Conservation (phyloP, 768 basidiomycete species). For the Mycena vulgaris region DNA sequence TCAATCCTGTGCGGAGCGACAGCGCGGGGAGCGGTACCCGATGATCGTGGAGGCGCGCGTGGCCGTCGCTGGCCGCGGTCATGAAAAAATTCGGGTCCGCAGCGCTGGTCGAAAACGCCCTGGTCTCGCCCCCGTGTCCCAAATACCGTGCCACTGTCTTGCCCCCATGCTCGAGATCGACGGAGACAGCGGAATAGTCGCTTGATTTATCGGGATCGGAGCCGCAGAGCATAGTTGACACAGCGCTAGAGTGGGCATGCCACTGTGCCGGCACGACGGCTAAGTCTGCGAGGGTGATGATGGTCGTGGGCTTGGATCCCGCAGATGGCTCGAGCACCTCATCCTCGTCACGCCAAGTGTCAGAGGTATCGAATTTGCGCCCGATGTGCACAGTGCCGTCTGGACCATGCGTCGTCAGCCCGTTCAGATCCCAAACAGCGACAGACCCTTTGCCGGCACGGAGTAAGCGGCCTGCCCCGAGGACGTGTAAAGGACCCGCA, state of each 20-base stretch:
- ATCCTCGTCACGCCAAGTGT: slow-evolving; percentile 12
- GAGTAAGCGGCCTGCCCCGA: slow-evolving; percentile 45
- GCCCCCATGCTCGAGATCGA: slow-evolving; percentile 55
- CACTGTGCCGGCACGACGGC: slow-evolving; percentile 39
- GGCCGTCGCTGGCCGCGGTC: slow-evolving; percentile 55
- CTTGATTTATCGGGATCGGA: slow-evolving; percentile 5
- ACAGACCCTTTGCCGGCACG: slow-evolving; percentile 53
- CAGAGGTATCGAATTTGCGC: neutral
- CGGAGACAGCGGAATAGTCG: slow-evolving; percentile 40
- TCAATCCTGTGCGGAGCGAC: no score
- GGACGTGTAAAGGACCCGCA: slow-evolving; percentile 50
- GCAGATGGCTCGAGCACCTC: slow-evolving; percentile 47
- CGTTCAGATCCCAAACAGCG: slow-evolving; percentile 55
- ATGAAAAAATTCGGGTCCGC: slow-evolving; percentile 55
- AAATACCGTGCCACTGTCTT: slow-evolving; percentile 50
- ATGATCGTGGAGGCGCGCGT: slow-evolving; percentile 56
- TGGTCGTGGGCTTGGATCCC: slow-evolving; percentile 38
- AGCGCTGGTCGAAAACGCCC: slow-evolving; percentile 51
- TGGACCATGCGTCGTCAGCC: slow-evolving; percentile 48
- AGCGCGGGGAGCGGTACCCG: slow-evolving; percentile 54
- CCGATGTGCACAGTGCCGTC: no score
- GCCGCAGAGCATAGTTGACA: slow-evolving; percentile 43
- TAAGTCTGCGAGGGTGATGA: slow-evolving; percentile 29
- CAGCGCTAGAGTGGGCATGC: slow-evolving; percentile 44
- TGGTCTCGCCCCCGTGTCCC: slow-evolving; percentile 54